phyloP scores from a whole-genome alignment of 495 filamentous ascomycete genomes.

The Neurospora sp. region DNA sequence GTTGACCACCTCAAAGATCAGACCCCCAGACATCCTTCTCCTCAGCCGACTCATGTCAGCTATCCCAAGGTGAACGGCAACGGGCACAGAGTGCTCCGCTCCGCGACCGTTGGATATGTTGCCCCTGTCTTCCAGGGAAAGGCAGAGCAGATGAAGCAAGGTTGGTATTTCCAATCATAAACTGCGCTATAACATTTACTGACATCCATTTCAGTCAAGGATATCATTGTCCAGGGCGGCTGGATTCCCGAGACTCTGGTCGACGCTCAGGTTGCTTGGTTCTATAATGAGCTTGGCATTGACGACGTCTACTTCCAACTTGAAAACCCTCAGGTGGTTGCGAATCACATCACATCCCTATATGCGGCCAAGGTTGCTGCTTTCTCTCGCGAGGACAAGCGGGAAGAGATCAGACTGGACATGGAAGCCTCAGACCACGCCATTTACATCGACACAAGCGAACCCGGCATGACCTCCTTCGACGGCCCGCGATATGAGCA shows the following conservation, averaged over 20 bases:
- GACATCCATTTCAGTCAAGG: slow-evolving; percentile 26
- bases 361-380: slow-evolving; percentile 97
- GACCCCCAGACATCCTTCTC: slow-evolving; percentile 55
- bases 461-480: slow-evolving; percentile 65
- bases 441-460: slow-evolving; percentile 96
- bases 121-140: slow-evolving; percentile 94
- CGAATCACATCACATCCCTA: slow-evolving; percentile 86
- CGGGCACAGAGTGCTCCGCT: slow-evolving; percentile 59
- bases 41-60: slow-evolving; percentile 81
- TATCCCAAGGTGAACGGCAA: slow-evolving; percentile 53
- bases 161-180: slow-evolving; percentile 34
- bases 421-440: slow-evolving; percentile 93
- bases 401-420: slow-evolving; percentile 85
- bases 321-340: slow-evolving; percentile 76
- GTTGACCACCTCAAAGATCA: slow-evolving; percentile 23
- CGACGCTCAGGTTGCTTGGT: slow-evolving; percentile 81
- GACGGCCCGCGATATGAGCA: slow-evolving; percentile 84
- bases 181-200: slow-evolving; percentile 5
- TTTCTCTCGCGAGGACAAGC: slow-evolving; percentile 85
- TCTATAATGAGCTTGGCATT: slow-evolving; percentile 94
- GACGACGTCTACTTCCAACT: slow-evolving; percentile 99
- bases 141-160: slow-evolving; percentile 81
- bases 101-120: slow-evolving; percentile 89
- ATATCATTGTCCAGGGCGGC: slow-evolving; percentile 34
- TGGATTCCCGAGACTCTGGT: slow-evolving; percentile 84